These are phyloP conservation scores for Suhomyces ambrosiae DNA, from an alignment of 1,139 yeast species.

Conservation along the genomic window DNA sequence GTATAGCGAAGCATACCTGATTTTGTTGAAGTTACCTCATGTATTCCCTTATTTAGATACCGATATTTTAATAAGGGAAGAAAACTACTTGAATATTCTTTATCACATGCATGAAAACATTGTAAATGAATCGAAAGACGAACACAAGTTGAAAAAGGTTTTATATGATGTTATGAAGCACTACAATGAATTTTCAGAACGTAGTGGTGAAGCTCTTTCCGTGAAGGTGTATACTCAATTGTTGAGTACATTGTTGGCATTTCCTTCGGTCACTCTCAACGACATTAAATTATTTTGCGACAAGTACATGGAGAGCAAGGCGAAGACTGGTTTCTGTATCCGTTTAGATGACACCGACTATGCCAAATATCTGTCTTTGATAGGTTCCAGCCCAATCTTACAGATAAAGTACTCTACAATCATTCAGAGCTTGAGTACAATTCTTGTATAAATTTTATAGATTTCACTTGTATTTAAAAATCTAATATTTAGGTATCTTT, in stretches of 20 bases:
- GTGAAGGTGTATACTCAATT: conserved; percentile 6
- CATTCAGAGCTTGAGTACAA: neutral
- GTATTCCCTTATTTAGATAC: conserved; percentile 15
- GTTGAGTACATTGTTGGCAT: conserved; percentile 5
- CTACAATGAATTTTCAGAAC: conserved; percentile 2
- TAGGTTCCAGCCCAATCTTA: neutral
- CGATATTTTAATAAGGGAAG: conserved; percentile 21
- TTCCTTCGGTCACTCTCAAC: conserved; percentile 6
- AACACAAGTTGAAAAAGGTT: neutral
- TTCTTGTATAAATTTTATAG: neutral
- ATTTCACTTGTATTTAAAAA: neutral
- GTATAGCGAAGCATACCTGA: conserved; percentile 28
- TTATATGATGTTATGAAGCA: conserved; percentile 4
- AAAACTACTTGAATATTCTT: conserved; percentile 22
- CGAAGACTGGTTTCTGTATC: neutral
- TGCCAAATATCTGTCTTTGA: neutral
- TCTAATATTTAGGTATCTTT: conserved; percentile 17
- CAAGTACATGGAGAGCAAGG: neutral
- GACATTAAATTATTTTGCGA: conserved; percentile 6
- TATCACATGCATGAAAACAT: conserved; percentile 6
- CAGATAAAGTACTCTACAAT: neutral
- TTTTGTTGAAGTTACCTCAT: conserved; percentile 25
- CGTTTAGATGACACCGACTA: conserved; percentile 4
- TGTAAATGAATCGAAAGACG: neutral
- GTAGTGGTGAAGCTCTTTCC: conserved; percentile 1